Base-by-base conservation (phyloP, 345 rosid genomes). In the Rhodomyrtus tomentosa region DNA sequence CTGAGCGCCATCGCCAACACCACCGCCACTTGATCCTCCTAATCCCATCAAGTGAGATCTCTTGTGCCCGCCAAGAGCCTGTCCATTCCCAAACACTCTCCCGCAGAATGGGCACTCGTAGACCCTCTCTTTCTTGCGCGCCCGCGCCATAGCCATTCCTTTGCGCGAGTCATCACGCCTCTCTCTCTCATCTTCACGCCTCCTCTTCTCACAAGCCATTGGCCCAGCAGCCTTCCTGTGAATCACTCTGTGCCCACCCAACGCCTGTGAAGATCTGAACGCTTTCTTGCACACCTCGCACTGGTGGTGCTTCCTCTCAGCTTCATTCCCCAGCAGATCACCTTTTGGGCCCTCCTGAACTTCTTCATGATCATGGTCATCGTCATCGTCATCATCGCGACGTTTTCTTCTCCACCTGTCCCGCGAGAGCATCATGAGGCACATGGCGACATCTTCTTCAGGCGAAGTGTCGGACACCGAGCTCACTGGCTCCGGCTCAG, bases 361-460 rank as follows among this genome's bases (percentile, higher is more conserved):
- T 36, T 68, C 79, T 20, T 68, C 90, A 27, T 84, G 80, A 74
- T 86, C 87, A 68, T 87, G 86, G 50, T 49, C 86, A 13, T 50
- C 86, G 45, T 42, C 55, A 50, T 82, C 87, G 24, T 56, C 79
- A 4, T 79, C 87, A 24, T 83, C 68, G 22, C 21, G 81, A 68
- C 29, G 83, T 58, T 84, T 83, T 87, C 18, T 52, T 79, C 42
- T 85, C 91, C 99, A 91, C 81, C 89, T 93, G 90, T 95, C 99
- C 58, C 99, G 93, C 4, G 99, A 97, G 10, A 97, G 94, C 99
- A 97, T 93, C 94, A 97, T 92, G 52, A 97, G 95, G 86, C 98
- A 95, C 91, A 95, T 89, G 38, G 99, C 99, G 40, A 97, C 93
- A 59, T 93, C 95, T 42, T 94, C 94, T 53, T 95, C 98, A 4